Percentiles rank a stretch among this genome's conserved stretches.
Evolutionary conservation across 306 rosid genomes (phyloP).

Genomic region (Prunus salicina): DNA sequence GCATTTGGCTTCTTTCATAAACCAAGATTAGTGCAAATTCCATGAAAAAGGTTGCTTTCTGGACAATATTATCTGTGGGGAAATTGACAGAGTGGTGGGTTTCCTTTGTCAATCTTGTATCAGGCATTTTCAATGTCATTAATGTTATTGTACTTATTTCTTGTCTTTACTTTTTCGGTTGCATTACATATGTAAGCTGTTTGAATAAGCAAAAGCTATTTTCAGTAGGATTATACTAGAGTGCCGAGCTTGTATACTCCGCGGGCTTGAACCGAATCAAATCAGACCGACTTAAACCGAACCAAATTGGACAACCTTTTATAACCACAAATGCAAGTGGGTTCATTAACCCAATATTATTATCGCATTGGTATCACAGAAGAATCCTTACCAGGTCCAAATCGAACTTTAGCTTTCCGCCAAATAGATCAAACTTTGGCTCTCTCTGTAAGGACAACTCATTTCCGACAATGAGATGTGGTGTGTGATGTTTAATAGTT

Average conservation of each 20-base stretch:
- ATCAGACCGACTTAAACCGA: too few species aligned
- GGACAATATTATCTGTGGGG: background rate
- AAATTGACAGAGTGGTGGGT: background rate
- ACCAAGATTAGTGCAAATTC: constrained; percentile 4
- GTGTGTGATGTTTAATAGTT: too few species aligned
- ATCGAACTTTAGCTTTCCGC: background rate
- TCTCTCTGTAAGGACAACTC: too few species aligned
- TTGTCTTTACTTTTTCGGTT: background rate
- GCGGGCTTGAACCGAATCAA: too few species aligned
- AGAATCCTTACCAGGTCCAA: background rate
- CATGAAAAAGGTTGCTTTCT: background rate
- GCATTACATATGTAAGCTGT: background rate
- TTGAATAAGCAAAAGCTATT: background rate
- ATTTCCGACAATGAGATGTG: too few species aligned
- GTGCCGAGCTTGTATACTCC: too few species aligned
- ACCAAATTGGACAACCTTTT: too few species aligned
- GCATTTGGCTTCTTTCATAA: constrained; percentile 47
- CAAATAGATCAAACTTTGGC: background rate
- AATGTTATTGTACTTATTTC: background rate
- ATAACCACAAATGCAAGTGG: too few species aligned
- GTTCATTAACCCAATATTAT: too few species aligned
- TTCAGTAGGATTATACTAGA: background rate
- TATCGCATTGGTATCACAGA: too few species aligned
- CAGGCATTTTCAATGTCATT: background rate
- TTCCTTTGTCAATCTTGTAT: background rate